Conservation (phyloP, 371 early-diverging fungal species). For the Apophysomyces trapeziformis region DNA sequence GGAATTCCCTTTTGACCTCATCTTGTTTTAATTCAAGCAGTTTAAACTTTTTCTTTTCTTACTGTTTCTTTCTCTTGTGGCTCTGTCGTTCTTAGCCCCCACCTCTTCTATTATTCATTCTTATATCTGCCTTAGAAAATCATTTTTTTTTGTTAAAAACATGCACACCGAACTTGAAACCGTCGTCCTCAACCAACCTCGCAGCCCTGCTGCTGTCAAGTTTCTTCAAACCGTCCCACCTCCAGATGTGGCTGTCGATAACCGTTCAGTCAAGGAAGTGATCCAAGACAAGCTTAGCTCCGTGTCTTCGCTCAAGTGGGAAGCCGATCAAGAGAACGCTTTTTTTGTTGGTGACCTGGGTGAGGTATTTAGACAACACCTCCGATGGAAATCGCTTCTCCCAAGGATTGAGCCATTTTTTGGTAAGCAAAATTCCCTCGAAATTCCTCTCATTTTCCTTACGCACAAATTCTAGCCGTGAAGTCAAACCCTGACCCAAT, state of each 20-base stretch:
- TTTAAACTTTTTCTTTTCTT: conserved; percentile 28
- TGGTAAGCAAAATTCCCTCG: conserved; percentile 55
- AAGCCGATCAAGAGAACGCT: conserved; percentile 80
- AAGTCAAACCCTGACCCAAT: conserved; percentile 95
- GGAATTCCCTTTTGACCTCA: conserved; percentile 9
- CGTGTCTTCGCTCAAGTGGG: conserved; percentile 50
- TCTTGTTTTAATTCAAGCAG: conserved; percentile 24
- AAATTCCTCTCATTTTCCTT: conserved; percentile 13
- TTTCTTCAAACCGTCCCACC: conserved; percentile 19
- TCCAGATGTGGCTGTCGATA: conserved; percentile 33
- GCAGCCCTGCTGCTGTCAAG: conserved; percentile 13
- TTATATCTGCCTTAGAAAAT: conserved; percentile 10
- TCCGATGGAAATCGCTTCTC: conserved; percentile 79
- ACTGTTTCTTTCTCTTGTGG: conserved; percentile 13
- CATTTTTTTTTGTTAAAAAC: conserved; percentile 24
- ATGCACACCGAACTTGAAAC: conserved; percentile 48
- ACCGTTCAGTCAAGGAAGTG: conserved; percentile 37
- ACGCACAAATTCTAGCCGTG: conserved; percentile 65
- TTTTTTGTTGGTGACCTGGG: conserved; percentile 95
- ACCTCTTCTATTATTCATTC: conserved; percentile 10
- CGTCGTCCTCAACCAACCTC: conserved; percentile 31
- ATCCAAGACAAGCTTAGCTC: conserved; percentile 40
- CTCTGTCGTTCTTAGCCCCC: conserved; percentile 21
- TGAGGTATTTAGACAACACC: conserved; percentile 84
- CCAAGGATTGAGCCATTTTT: conserved; percentile 96